Base-by-base conservation (phyloP, 1,139 yeast genomes). In the Saccharomyces pastorianus region DNA sequence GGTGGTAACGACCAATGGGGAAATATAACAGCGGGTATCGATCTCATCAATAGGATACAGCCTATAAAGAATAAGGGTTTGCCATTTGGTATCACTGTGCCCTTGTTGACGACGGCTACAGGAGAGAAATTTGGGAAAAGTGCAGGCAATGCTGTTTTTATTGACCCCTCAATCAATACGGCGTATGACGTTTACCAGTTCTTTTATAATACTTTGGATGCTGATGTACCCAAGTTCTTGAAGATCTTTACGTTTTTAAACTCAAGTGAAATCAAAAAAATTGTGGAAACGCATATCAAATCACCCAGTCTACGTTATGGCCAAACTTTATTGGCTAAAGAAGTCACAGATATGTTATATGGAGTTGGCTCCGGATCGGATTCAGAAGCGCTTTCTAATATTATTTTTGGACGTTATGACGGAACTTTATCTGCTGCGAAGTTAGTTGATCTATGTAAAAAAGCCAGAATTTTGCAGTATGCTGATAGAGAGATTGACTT, bases 1-100 rank as follows among this genome's bases (percentile, higher is more conserved):
- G 99, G 99, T 14, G 99, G 99, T 7, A 90, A 87, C 66, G 99
- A 93, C 68, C 99, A 93, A 71, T 93, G 97, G 93, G 99, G 99
- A 1, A 93, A 93, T 64, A 95, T 95, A 58, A 89, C 96, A 5
- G 98, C 98, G 0, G 99, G 99, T 0, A 81, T 88, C 51, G 99
- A 93, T 65, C 75, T 95, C 56, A 89, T 93, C 48, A 77, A 85
- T 1, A 75, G 96, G 59, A 70, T 88, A 53, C 75, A 71, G 50
- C 71, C 70, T 47, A 59, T 59, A 25, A 65, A 62, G 47, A 61
- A 60, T 4, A 61, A 55, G 63, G 60, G 49, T 20, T 65, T 62
- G 56, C 79, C 84, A 0, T 88, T 71, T 68, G 99, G 98, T 0
- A 64, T 93, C 51, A 93, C 99, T 0, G 96, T 88, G 0, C 99